phyloP scores from a whole-genome alignment of 106 monocot genomes.

The Acorus gramineus region DNA sequence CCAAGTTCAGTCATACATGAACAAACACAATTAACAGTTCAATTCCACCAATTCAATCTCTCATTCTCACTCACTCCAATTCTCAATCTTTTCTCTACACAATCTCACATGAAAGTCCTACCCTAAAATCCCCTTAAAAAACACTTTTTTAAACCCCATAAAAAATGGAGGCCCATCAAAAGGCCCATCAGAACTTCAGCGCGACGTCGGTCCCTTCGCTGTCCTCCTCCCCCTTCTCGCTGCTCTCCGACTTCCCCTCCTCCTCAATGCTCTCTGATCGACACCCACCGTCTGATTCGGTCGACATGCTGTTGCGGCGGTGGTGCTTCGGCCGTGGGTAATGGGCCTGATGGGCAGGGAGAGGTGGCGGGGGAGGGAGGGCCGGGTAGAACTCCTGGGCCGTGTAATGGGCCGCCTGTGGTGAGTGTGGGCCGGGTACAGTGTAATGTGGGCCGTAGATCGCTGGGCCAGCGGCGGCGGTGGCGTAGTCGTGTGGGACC shows the following conservation, averaged over 20 bases:
- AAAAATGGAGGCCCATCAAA: not conserved
- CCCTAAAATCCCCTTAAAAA: not conserved
- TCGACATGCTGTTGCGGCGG: conserved; percentile 16
- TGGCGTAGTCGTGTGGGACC: conserved; percentile 82
- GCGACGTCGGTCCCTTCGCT: conserved; percentile 1
- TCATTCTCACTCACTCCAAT: not conserved
- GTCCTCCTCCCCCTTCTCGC: conserved; percentile 19
- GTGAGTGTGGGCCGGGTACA: conserved; percentile 19
- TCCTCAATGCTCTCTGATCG: conserved; percentile 63
- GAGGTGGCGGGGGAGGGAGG: conserved; percentile 15
- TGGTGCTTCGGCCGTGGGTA: conserved; percentile 1
- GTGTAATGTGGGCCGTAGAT: conserved; percentile 26
- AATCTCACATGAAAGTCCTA: not conserved
- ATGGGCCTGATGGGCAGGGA: not conserved
- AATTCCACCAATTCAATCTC: not conserved
- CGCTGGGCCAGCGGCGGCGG: conserved; percentile 11
- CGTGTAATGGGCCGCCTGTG: conserved; percentile 29
- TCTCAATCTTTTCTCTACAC: not conserved
- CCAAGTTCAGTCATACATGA: too few relatives aligned
- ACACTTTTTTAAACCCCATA: not conserved
- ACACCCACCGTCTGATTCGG: conserved; percentile 34
- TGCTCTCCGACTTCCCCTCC: conserved; percentile 21
- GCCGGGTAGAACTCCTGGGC: conserved; percentile 52
- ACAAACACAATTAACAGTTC: too few relatives aligned
- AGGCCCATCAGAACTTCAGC: not conserved